Percentiles rank a stretch among this genome's conserved stretches.
Evolutionary conservation across 2,329 filamentous ascomycete genomes (phyloP).

Genomic region (Didymella keratinophila): DNA sequence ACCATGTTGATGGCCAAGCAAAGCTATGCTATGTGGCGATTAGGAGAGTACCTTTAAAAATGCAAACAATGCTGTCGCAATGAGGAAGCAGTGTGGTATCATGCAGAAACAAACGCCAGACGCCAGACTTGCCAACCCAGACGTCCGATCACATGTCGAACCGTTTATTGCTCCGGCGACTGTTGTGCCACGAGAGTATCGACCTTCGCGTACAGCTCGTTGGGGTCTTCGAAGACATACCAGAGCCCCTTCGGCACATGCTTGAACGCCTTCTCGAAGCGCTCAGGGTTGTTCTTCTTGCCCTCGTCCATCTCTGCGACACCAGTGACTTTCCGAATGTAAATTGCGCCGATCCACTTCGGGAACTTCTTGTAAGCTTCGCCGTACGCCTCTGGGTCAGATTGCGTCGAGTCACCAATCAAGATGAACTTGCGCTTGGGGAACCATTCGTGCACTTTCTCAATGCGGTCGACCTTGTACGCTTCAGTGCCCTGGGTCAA

Average conservation of each 20-base stretch:
- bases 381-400: constrained; percentile 88
- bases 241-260: constrained; percentile 74
- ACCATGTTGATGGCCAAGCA: too few species aligned
- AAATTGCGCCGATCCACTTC: constrained; percentile 82
- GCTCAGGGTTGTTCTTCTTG: constrained; percentile 69
- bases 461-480: constrained; percentile 85
- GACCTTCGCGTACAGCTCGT: constrained; percentile 63
- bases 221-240: constrained; percentile 82
- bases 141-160: too few species aligned
- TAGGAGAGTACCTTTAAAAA: too few species aligned
- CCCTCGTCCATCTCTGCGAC: constrained; percentile 77
- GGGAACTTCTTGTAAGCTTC: constrained; percentile 74
- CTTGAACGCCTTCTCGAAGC: constrained; percentile 86
- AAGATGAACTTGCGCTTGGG: constrained; percentile 81
- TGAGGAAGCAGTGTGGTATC: too few species aligned
- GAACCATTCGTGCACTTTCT: constrained; percentile 79
- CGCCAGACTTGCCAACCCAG: too few species aligned
- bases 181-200: constrained; percentile 35
- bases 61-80: too few species aligned
- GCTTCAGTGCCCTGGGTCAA: constrained; percentile 81
- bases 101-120: too few species aligned
- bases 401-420: constrained; percentile 91
- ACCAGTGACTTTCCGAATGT: constrained; percentile 83
- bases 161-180: constrained; percentile 18
- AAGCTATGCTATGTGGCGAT: too few species aligned